Evolutionary conservation across 179 eudicot genomes (phyloP), one percentile per base, ranked within the genome.

Genomic region (Nepenthes alata): DNA sequence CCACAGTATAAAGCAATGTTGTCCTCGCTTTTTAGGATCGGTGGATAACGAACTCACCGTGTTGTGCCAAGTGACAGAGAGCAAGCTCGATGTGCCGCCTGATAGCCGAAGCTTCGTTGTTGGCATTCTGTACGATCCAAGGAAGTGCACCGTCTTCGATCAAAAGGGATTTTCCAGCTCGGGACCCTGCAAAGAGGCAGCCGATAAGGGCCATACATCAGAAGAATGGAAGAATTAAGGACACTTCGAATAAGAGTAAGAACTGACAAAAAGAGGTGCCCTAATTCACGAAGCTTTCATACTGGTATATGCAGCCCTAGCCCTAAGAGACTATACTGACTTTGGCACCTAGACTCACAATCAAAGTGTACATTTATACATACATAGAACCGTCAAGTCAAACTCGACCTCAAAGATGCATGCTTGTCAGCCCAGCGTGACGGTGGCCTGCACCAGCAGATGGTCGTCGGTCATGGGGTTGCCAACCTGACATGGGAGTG

Each of bases 21-120:
- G 14, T 52, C 34, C 55, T 13, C 2, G 16, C 16, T 25, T 25
- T 25, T 25, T 25, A 25, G 25, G 25, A 25, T 25, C 25, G 55
- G 6, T 52, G 5, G 5, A 4, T 16, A 52, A 5, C 6, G 59
- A 36, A 47, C 76, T 78, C 58, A 94, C 99, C 99, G 55, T 94
- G 99, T 59, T 94, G 97, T 37, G 99, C 99, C 66, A 94, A 77
- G 76, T 94, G 97, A 79, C 97, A 94, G 37, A 94, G 96, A 35
- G 99, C 99, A 25, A 94, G 88, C 80, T 94, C 99, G 58, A 83
- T 84, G 74, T 94, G 99, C 64, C 99, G 95, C 75, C 99, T 76
- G 48, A 94, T 90, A 45, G 85, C 75, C 44, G 99, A 87, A 51
- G 99, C 96, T 74, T 94, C 99, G 54, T 78, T 85, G 76, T 94